Evolutionary conservation across 345 rosid genomes (phyloP), one percentile per base, ranked within the genome.

Genomic region (Brassica rapa): DNA sequence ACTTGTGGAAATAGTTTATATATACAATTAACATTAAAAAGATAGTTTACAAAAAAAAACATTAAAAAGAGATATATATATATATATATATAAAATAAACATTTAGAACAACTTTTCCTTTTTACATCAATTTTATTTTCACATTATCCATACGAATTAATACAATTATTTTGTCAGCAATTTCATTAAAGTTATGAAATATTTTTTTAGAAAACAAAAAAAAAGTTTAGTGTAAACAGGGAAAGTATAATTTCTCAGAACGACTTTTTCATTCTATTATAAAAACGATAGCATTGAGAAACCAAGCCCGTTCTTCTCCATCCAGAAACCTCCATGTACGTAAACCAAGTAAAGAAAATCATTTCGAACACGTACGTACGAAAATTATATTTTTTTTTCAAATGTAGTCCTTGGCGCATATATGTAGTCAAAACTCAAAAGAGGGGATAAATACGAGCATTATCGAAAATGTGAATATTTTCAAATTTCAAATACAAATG

Each of bases 341-440:
- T 27, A 53, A 55, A 19, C 51, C 60, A 63, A 62, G 10, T 49
- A 25, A 53, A 70, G 4, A 69, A 62, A 12, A 19, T 62, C 10
- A 70, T 70, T 19, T 27, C 29, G 64, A 66, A 41, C 81, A 77
- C 66, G 81, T 70, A 77, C 55, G 46, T 27, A 63, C 37, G 46
- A 68, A 43, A 76, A 46, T 12, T 21, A 60, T 56, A 23, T 23
- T 12, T 24, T 29, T 8, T 15, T 43, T 68, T 32, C 16, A 5
- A 14, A 61, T 49, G 6, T 49, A 32, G 19, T 62, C 14, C 70
- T 35, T 70, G 23, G 41, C 33, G 39, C 23, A 35, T 60, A 60
- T 59, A 25, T 51, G 21, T 63, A 53, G 66, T 77, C 71, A 71
- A 71, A 64, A 21, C 2, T 63, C 59, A 27, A 65, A 65, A 3